These are phyloP conservation scores for Pichia sp. DNA, from an alignment of 1,139 yeast species.

Conservation along the genomic window DNA sequence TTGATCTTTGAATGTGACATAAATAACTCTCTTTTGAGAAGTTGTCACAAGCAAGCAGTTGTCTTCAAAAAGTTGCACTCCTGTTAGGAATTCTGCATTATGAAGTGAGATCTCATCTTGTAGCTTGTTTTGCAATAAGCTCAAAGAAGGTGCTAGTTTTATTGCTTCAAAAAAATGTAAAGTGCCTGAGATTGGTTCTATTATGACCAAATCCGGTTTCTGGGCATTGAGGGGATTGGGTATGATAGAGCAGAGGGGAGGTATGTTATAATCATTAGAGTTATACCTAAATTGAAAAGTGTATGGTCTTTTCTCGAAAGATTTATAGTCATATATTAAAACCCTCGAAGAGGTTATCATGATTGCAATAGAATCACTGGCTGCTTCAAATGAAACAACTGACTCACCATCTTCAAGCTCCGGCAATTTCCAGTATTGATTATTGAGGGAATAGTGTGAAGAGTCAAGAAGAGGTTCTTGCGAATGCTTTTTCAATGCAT, in stretches of 20 bases:
- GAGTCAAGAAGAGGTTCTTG: conserved; percentile 39
- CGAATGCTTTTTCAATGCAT: not conserved
- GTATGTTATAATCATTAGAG: conserved; percentile 28
- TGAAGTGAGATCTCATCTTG: conserved; percentile 36
- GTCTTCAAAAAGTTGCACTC: conserved; percentile 64
- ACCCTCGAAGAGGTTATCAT: conserved; percentile 48
- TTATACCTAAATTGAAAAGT: conserved; percentile 45
- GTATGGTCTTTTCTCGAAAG: conserved; percentile 56
- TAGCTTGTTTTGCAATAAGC: conserved; percentile 39
- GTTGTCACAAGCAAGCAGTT: conserved; percentile 73
- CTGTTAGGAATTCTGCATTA: conserved; percentile 53
- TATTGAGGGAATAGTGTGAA: conserved; percentile 54
- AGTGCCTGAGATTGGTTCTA: conserved; percentile 52
- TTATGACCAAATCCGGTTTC: conserved; percentile 68
- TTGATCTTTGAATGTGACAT: conserved; percentile 62
- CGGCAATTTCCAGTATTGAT: conserved; percentile 47
- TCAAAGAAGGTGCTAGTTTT: conserved; percentile 26
- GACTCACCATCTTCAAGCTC: conserved; percentile 20
- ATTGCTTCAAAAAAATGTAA: conserved; percentile 64
- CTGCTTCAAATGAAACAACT: conserved; percentile 4
- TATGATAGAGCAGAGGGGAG: conserved; percentile 62
- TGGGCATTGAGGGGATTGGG: conserved; percentile 46
- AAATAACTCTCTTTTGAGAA: conserved; percentile 60
- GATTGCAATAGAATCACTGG: conserved; percentile 42
- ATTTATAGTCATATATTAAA: conserved; percentile 66